Percentiles rank a stretch among this genome's conserved stretches.
These are phyloP conservation scores for Penicillium bovifimosum DNA, from an alignment of 495 filamentous ascomycete species.

Conservation along the genomic window DNA sequence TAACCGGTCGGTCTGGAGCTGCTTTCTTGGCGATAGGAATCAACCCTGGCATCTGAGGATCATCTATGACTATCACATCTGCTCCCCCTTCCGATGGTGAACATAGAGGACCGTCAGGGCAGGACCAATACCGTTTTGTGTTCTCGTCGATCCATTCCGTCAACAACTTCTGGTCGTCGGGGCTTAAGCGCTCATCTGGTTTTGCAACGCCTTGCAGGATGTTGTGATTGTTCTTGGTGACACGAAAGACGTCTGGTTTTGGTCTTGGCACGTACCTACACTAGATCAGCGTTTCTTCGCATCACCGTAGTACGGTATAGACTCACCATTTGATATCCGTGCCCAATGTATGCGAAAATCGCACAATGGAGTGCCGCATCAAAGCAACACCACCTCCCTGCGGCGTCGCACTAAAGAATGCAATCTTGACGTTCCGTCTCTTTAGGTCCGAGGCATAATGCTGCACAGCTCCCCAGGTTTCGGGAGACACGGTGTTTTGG, in stretches of 20 bases:
- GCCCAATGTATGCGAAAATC: constrained; percentile 63
- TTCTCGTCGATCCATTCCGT: constrained; percentile 72
- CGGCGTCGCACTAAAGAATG: constrained; percentile 82
- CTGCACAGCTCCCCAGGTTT: constrained; percentile 66
- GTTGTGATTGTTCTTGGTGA: constrained; percentile 90
- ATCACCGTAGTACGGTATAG: background rate
- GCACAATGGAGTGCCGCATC: constrained; percentile 79
- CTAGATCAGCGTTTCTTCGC: background rate
- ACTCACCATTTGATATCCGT: constrained; percentile 72
- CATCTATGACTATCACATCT: constrained; percentile 75
- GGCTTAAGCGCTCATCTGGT: constrained; percentile 54
- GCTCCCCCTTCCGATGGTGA: constrained; percentile 66
- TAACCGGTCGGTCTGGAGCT: constrained; percentile 69
- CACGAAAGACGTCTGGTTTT: constrained; percentile 74
- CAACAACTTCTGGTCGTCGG: constrained; percentile 55
- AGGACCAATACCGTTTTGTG: constrained; percentile 71
- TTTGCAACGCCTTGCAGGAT: constrained; percentile 79
- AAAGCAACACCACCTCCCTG: constrained; percentile 85
- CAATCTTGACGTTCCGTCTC: constrained; percentile 60
- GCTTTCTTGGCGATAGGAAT: constrained; percentile 69
- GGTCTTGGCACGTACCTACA: constrained; percentile 73
- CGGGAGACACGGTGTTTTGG: constrained; percentile 50
- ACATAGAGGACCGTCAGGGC: constrained; percentile 60
- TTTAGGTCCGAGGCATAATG: constrained; percentile 63
- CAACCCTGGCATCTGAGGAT: constrained; percentile 85